Evolutionary conservation across 1,284 basidiomycete species (phyloP).

Genomic region (Microbotryomycetes sp.): DNA sequence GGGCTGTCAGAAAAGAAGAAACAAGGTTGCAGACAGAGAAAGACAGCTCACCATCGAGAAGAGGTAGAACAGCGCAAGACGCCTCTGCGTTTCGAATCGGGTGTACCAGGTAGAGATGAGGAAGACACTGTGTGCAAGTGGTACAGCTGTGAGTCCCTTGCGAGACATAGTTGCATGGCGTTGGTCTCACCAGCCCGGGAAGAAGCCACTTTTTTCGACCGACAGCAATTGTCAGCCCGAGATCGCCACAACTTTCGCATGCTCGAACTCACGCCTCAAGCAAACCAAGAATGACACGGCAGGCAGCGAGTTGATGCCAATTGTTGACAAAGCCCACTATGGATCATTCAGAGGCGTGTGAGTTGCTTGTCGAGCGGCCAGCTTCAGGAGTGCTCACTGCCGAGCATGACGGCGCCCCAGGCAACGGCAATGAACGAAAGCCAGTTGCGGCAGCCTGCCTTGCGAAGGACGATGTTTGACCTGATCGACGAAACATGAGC

Average conservation of each 20-base stretch:
- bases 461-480: conserved; percentile 37
- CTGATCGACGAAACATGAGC: too few species aligned
- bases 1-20: too few species aligned
- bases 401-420: conserved; percentile 39
- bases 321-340: conserved; percentile 37
- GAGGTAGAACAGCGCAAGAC: conserved; percentile 45
- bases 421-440: conserved; percentile 37
- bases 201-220: conserved; percentile 33
- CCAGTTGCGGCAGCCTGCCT: conserved; percentile 42
- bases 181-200: conserved; percentile 33
- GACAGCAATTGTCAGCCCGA: neutral
- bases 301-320: conserved; percentile 41
- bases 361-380: neutral
- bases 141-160: too few species aligned
- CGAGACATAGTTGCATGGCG: too few species aligned
- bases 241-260: too few species aligned
- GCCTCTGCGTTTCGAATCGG: conserved; percentile 43
- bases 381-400: neutral
- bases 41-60: conserved; percentile 39
- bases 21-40: too few species aligned
- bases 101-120: conserved; percentile 47
- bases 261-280: conserved; percentile 38
- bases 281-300: conserved; percentile 43
- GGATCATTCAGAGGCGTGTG: neutral
- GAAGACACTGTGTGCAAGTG: too few species aligned